Evolutionary conservation across 2,329 filamentous ascomycete genomes (phyloP).

Genomic region (Domatiomyces globalis): DNA sequence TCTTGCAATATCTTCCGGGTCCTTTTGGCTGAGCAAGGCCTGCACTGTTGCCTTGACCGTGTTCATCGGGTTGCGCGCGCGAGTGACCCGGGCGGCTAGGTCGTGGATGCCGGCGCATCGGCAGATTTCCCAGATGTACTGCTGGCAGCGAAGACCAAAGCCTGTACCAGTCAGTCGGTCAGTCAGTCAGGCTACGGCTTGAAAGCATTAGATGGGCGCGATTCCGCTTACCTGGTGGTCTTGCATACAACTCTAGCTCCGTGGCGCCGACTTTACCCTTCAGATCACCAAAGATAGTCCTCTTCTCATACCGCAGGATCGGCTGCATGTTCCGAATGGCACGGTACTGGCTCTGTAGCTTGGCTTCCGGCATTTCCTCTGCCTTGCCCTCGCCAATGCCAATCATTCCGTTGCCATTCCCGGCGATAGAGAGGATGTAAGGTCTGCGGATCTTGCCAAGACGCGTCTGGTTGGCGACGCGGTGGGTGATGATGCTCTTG

Average conservation of each 20-base stretch:
- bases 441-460: constrained; percentile 76
- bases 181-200: background rate
- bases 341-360: constrained; percentile 58
- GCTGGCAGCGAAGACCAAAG: constrained; percentile 83
- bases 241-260: constrained; percentile 63
- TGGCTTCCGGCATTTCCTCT: constrained; percentile 54
- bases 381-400: constrained; percentile 87
- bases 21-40: constrained; percentile 66
- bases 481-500: constrained; percentile 60
- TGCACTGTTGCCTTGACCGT: constrained; percentile 82
- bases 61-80: constrained; percentile 93
- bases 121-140: constrained; percentile 88
- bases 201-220: background rate
- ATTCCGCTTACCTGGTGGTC: constrained; percentile 63
- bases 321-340: constrained; percentile 88
- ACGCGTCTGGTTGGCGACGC: constrained; percentile 83
- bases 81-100: constrained; percentile 65
- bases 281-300: constrained; percentile 80
- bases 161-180: constrained; percentile 39
- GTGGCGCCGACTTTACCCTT: constrained; percentile 77
- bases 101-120: constrained; percentile 76
- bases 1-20: constrained; percentile 80
- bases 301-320: constrained; percentile 76
- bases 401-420: constrained; percentile 71
- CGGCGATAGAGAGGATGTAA: constrained; percentile 68